These are phyloP conservation scores for Puccinia triticina DNA, from an alignment of 1,284 basidiomycete species.

Conservation along the genomic window DNA sequence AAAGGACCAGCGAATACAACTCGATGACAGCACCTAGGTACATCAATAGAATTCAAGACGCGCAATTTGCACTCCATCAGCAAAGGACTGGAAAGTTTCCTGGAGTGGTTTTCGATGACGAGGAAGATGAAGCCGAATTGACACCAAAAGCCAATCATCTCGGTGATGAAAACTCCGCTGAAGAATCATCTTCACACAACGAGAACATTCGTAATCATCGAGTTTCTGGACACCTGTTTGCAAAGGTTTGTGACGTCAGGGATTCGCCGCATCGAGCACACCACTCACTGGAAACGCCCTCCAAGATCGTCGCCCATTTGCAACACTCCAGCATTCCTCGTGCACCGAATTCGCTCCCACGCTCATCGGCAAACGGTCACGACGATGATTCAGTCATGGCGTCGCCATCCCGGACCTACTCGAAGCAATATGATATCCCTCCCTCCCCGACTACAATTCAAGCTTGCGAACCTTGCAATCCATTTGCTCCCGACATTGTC, in stretches of 20 bases:
- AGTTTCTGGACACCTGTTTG: neutral
- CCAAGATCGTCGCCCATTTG: conserved; percentile 7
- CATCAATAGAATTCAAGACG: conserved; percentile 24
- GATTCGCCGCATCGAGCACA: conserved; percentile 29
- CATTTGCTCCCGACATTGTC: conserved; percentile 73
- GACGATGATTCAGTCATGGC: conserved; percentile 19
- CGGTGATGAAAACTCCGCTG: conserved; percentile 61
- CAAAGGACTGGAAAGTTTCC: conserved; percentile 36
- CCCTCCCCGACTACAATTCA: conserved; percentile 52
- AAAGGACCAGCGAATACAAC: conserved; percentile 84
- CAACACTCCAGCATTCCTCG: conserved; percentile 20
- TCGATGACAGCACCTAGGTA: conserved; percentile 55
- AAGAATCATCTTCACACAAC: conserved; percentile 54
- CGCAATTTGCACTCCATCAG: neutral
- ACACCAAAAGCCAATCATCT: conserved; percentile 30
- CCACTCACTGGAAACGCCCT: conserved; percentile 42
- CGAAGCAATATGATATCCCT: conserved; percentile 17
- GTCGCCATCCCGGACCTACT: neutral
- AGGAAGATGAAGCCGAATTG: conserved; percentile 59
- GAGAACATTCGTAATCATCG: conserved; percentile 55
- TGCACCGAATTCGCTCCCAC: conserved; percentile 3
- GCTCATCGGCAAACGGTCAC: neutral
- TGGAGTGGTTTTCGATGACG: conserved; percentile 50
- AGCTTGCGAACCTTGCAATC: conserved; percentile 85
- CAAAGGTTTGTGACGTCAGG: neutral